Base-by-base conservation (phyloP, 495 filamentous ascomycete genomes). In the Aspergillus avenaceus region DNA sequence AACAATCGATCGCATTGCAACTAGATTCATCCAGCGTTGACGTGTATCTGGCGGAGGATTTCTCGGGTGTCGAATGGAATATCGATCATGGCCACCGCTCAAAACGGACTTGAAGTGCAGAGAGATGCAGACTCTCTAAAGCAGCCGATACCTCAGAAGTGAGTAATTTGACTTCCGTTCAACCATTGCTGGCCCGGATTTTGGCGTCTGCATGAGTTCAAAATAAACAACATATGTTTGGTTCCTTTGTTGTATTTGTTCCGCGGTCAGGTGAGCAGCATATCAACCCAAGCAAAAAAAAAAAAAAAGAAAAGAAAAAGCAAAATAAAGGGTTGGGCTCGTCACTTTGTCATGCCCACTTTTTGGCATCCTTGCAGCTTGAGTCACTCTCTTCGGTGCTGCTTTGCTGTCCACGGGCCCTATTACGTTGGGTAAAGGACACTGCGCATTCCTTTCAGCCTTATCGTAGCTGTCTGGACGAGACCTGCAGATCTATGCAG, bases 81-180 rank as follows among this genome's bases (percentile, higher is more conserved):
- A 52, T 55, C 52, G 57, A 56, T 62, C 61, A 75, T 75, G 72
- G 70, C 73, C 62, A 63, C 69, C 68, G 57, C 70, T 64, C 71
- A 72, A 56, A 71, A 67, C 60, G 70, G 67, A 62, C 65, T 69
- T 62, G 76, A 76, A 58, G 71, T 73, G 62, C 70, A 76, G 56
- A 69, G 69, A 36, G 74, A 78, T 34, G 67, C 75, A 26, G 77
- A 80, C 55, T 74, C 81, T 34, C 50, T 49, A 64, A 75, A 76
- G 61, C 72, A 76, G 59, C 69, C 74, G 52, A 70, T 72, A 60
- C 51, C 70, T 45, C 75, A 73, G 34, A 73, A 65, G 76, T 79
- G 67, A 71, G 75, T 70, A 32, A 49, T 18, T 34, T 19, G 19
- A 43, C 12, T 60, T 55, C 22, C 38, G 8, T 19, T 59, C 28